Percentiles rank a stretch among this genome's conserved stretches.
phyloP scores from a whole-genome alignment of 1,284 basidiomycete genomes.

The Ganoderma multipileum region DNA sequence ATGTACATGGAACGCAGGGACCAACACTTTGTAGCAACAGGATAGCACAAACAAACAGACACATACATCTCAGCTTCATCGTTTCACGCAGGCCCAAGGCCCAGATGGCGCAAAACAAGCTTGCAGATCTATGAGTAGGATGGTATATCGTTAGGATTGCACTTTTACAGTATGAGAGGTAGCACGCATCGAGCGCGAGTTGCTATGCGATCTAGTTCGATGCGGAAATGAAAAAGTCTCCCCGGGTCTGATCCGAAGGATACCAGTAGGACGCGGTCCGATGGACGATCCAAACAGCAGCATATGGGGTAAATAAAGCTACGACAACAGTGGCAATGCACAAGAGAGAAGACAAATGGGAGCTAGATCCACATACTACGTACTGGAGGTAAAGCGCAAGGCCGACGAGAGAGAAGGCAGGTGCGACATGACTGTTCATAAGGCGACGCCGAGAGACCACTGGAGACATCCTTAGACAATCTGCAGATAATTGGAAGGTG shows the following conservation, averaged over 20 bases:
- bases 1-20: constrained; percentile 24
- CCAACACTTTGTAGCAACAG: constrained; percentile 34
- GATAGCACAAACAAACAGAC: constrained; percentile 17
- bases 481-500: constrained; percentile 84
- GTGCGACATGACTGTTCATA: constrained; percentile 32
- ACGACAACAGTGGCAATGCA: constrained; percentile 27
- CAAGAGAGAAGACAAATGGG: constrained; percentile 3
- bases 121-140: not conserved
- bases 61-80: constrained; percentile 12
- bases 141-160: constrained; percentile 24
- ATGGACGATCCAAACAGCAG: constrained; percentile 19
- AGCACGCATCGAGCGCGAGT: constrained; percentile 8
- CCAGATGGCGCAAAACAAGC: not conserved
- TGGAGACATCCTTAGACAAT: constrained; percentile 53
- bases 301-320: constrained; percentile 30
- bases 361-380: constrained; percentile 23
- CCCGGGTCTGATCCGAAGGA: constrained; percentile 25
- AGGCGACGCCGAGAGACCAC: constrained; percentile 18
- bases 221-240: constrained; percentile 16
- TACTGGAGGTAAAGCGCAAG: constrained; percentile 6
- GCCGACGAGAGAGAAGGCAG: constrained; percentile 13
- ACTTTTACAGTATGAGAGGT: constrained; percentile 19
- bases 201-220: constrained; percentile 6
- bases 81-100: not conserved
- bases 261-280: constrained; percentile 23